Evolutionary conservation across 2,329 filamentous ascomycete species (phyloP).

Genomic region (Diplodia sapinea): DNA sequence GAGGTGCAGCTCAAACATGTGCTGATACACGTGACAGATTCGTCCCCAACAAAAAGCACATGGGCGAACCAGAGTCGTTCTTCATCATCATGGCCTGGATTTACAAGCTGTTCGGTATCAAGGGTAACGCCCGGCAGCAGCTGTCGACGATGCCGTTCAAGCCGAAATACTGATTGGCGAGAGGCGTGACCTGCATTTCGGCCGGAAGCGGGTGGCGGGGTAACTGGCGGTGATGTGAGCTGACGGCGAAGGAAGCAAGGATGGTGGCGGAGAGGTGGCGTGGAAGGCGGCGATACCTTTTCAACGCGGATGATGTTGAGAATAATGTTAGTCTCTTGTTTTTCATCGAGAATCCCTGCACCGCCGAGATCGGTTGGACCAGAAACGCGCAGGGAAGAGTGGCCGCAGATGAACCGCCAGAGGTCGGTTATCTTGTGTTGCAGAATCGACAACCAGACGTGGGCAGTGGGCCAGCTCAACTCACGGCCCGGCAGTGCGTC

Average conservation of each 20-base stretch:
- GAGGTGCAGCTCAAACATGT: slow-evolving; percentile 13
- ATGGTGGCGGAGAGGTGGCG: slow-evolving; percentile 17
- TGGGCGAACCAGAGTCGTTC: slow-evolving; percentile 59
- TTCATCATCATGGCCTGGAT: slow-evolving; percentile 57
- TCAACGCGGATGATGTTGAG: slow-evolving; percentile 3
- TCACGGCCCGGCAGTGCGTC: neutral
- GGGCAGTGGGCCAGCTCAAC: no score
- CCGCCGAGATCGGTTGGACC: neutral
- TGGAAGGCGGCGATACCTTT: slow-evolving; percentile 1
- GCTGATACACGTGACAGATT: slow-evolving; percentile 42
- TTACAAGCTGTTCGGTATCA: slow-evolving; percentile 55
- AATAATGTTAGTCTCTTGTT: slow-evolving; percentile 1
- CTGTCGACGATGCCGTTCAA: slow-evolving; percentile 56
- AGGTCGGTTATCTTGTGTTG: slow-evolving; percentile 17
- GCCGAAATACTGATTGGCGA: slow-evolving; percentile 49
- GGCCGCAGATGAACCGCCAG: slow-evolving; percentile 1
- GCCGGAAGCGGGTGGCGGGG: slow-evolving; percentile 1
- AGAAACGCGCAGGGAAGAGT: neutral
- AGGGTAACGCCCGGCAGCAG: slow-evolving; percentile 51
- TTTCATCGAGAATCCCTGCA: slow-evolving; percentile 10
- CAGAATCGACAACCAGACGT: neutral
- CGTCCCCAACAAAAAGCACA: slow-evolving; percentile 53
- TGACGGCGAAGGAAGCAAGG: slow-evolving; percentile 6
- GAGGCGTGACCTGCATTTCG: neutral
- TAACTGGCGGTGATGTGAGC: slow-evolving; percentile 18